Evolutionary conservation across 768 basidiomycete genomes (phyloP).

Genomic region (Pleurotus platypus): DNA sequence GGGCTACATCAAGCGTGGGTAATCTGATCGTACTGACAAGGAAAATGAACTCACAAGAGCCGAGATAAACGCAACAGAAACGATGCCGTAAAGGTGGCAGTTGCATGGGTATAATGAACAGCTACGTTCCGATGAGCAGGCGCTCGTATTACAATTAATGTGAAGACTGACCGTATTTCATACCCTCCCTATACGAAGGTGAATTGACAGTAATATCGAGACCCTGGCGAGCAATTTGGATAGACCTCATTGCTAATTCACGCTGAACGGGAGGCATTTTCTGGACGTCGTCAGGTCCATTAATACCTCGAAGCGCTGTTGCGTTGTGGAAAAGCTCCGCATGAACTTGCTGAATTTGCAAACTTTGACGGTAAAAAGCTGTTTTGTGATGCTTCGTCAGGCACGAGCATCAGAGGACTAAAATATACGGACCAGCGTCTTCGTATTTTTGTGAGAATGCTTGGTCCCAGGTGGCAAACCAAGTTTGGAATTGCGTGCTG

Average conservation of each 20-base stretch:
- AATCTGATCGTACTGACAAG: not conserved
- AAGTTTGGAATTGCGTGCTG: slow-evolving; percentile 72
- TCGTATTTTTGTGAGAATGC: slow-evolving; percentile 80
- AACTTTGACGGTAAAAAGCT: slow-evolving; percentile 87
- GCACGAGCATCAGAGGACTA: not conserved
- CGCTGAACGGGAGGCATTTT: slow-evolving; percentile 78
- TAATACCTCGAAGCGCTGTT: slow-evolving; percentile 77
- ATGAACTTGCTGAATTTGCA: slow-evolving; percentile 84
- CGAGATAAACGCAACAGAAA: slow-evolving; percentile 84
- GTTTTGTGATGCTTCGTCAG: not conserved
- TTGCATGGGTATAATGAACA: slow-evolving; percentile 89
- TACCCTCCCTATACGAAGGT: slow-evolving; percentile 81
- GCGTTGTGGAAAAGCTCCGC: slow-evolving; percentile 85
- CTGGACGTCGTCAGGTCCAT: slow-evolving; percentile 81
- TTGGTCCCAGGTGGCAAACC: slow-evolving; percentile 81
- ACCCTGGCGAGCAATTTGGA: slow-evolving; percentile 75
- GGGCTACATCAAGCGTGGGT: slow-evolving; percentile 48
- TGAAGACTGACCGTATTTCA: slow-evolving; percentile 74
- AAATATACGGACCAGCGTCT: slow-evolving; percentile 58
- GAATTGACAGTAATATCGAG: slow-evolving; percentile 85
- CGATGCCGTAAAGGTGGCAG: slow-evolving; percentile 90
- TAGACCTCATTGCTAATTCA: slow-evolving; percentile 77
- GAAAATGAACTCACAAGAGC: slow-evolving; percentile 62
- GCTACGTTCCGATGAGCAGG: slow-evolving; percentile 36
- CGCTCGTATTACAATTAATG: not conserved